Evolutionary conservation across 805 yeast genomes (phyloP).

Genomic region (Hanseniaspora lachancei): DNA sequence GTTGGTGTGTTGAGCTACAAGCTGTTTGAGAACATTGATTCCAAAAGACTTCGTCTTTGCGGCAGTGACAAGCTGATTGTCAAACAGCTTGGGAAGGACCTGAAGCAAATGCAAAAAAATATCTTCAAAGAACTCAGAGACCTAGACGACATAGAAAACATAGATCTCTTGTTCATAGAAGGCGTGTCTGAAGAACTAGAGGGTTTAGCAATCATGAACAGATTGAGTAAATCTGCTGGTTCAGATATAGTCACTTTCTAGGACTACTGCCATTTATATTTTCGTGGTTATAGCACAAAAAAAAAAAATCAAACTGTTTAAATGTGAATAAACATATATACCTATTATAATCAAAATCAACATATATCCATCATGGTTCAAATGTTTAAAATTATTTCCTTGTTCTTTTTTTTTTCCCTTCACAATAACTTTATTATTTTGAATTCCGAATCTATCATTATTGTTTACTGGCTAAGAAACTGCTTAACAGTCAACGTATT

Average conservation of each 20-base stretch:
- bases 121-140: constrained; percentile 62
- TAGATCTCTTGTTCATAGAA: constrained; percentile 68
- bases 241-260: constrained; percentile 11
- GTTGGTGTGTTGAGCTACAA: constrained; percentile 30
- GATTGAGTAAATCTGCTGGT: constrained; percentile 72
- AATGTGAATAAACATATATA: neutral
- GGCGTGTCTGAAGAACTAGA: constrained; percentile 63
- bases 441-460: constrained; percentile 2
- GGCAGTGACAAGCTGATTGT: constrained; percentile 10
- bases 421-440: neutral
- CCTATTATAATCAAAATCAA: neutral
- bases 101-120: constrained; percentile 55
- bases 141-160: constrained; percentile 51
- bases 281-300: neutral
- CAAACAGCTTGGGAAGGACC: constrained; percentile 32
- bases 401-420: neutral
- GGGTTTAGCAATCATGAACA: constrained; percentile 90
- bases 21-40: constrained; percentile 36
- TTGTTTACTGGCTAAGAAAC: neutral
- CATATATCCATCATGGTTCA: neutral
- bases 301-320: neutral
- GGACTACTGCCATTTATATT: neutral
- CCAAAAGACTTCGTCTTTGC: constrained; percentile 5
- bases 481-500: constrained; percentile 40
- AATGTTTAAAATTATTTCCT: neutral